Evolutionary conservation across 305 asterid species (phyloP), one percentile per base, ranked within the genome.

Genomic region (Fraxinus latifolia): DNA sequence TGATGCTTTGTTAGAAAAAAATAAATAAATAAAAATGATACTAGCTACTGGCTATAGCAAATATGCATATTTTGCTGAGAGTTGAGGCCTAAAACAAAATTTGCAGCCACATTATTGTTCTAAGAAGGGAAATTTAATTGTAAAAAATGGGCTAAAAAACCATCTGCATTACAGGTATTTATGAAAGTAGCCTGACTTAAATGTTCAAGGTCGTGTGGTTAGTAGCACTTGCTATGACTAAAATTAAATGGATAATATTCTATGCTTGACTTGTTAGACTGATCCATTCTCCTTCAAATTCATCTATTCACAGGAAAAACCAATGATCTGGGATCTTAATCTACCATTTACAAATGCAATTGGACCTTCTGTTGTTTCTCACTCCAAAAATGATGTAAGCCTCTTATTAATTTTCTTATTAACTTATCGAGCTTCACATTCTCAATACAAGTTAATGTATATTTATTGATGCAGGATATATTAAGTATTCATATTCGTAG

Each of bases 381-480:
- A 94, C 91, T 86, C 97, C 72, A 92, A 88, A 89, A 87, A 83
- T 83, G 90, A 90, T 79, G 99, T 91, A 83, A 82, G 90, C 79
- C 60, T 23, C 72, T 2, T 83, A 23, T 76, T 80, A 78, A 21
- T 67, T 58, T 73, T 36, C 79, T 34, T 73, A 29, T 17, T 47
- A 55, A 25, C 15, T 77, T 77, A 31, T 71, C 77, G 15, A 17
- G 55, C 58, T 65, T 81, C 33, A 39, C 12, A 76, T 68, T 67
- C 36, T 78, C 21, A 1, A 55, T 77, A 60, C 74, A 36, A 55
- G 71, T 29, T 47, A 82, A 53, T 19, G 25, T 15, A 75, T 31
- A 11, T 70, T 71, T 84, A 70, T 77, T 58, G 53, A 79, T 79
- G 89, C 93, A 95, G 99, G 98, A 93, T 86, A 60, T 95, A 74